Conservation (phyloP, 2,329 filamentous ascomycete genomes). For the Alternaria sp. region DNA sequence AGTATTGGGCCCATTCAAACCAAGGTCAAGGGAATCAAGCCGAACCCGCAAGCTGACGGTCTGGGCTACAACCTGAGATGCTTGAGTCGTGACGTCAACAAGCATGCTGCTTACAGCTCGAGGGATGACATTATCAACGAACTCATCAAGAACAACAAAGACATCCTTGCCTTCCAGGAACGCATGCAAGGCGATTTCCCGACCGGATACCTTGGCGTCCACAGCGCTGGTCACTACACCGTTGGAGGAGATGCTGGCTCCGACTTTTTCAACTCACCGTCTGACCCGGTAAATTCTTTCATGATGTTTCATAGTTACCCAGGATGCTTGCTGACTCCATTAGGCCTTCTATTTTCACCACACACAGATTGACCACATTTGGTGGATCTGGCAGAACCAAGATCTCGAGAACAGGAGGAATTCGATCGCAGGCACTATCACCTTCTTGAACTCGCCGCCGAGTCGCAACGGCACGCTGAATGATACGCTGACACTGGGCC, state of each 20-base stretch:
- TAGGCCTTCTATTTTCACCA: slow-evolving; percentile 58
- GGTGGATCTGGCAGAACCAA: slow-evolving; percentile 61
- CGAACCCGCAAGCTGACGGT: slow-evolving; percentile 40
- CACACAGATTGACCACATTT: slow-evolving; percentile 58
- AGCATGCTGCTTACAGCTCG: slow-evolving; percentile 28
- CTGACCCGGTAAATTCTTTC: slow-evolving; percentile 47
- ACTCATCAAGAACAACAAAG: slow-evolving; percentile 33
- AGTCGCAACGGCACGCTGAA: slow-evolving; percentile 57
- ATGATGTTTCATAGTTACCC: accelerated
- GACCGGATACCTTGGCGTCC: slow-evolving; percentile 48
- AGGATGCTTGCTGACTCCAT: background rate
- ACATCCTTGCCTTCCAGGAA: slow-evolving; percentile 50
- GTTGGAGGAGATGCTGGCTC: slow-evolving; percentile 17
- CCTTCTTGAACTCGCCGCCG: slow-evolving; percentile 55
- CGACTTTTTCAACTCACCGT: slow-evolving; percentile 57
- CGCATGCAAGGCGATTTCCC: slow-evolving; percentile 39
- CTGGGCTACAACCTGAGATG: slow-evolving; percentile 50
- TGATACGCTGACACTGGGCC: slow-evolving; percentile 53
- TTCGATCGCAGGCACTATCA: slow-evolving; percentile 55
- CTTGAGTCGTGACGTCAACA: slow-evolving; percentile 49
- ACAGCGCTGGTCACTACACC: slow-evolving; percentile 56
- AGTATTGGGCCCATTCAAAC: slow-evolving; percentile 59
- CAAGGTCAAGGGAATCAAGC: slow-evolving; percentile 33
- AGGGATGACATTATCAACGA: slow-evolving; percentile 32
- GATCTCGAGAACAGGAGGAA: slow-evolving; percentile 49